Conservation (phyloP, 108 stramenopile genomes). For the Cyclostephanos invisitatus region DNA sequence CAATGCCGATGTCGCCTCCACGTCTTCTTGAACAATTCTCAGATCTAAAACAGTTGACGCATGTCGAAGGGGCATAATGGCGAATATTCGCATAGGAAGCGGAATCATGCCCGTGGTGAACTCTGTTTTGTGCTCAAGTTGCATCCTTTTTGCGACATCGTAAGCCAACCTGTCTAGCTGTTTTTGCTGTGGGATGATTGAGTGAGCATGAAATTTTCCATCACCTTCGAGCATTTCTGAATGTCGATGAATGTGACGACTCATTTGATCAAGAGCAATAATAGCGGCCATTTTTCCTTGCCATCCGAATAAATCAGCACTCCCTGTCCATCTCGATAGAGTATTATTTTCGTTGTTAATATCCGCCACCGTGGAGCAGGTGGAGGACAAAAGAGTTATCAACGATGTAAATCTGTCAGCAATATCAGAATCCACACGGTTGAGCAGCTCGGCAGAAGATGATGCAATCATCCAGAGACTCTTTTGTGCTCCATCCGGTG, state of each 20-base stretch:
- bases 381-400: constrained; percentile 41
- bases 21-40: constrained; percentile 56
- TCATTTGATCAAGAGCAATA: constrained; percentile 83
- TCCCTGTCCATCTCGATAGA: constrained; percentile 50
- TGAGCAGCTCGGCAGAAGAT: constrained; percentile 52
- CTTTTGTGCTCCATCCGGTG: constrained; percentile 75
- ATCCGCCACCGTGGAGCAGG: constrained; percentile 4
- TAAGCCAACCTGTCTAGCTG: constrained; percentile 61
- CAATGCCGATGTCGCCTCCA: constrained; percentile 44
- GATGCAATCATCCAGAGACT: constrained; percentile 87
- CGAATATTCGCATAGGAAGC: constrained; percentile 75
- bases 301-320: constrained; percentile 56
- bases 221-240: constrained; percentile 18
- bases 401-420: constrained; percentile 54
- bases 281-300: constrained; percentile 85
- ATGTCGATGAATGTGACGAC: constrained; percentile 77
- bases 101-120: constrained; percentile 81
- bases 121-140: constrained; percentile 52
- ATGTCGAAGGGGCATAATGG: constrained; percentile 85
- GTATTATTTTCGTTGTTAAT: constrained; percentile 20
- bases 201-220: background rate
- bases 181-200: constrained; percentile 46
- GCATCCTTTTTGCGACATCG: constrained; percentile 51
- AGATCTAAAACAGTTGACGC: constrained; percentile 64
- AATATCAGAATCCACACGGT: constrained; percentile 67